Conservation (phyloP, 2,329 filamentous ascomycete species). For the Waltergamsia citrina region DNA sequence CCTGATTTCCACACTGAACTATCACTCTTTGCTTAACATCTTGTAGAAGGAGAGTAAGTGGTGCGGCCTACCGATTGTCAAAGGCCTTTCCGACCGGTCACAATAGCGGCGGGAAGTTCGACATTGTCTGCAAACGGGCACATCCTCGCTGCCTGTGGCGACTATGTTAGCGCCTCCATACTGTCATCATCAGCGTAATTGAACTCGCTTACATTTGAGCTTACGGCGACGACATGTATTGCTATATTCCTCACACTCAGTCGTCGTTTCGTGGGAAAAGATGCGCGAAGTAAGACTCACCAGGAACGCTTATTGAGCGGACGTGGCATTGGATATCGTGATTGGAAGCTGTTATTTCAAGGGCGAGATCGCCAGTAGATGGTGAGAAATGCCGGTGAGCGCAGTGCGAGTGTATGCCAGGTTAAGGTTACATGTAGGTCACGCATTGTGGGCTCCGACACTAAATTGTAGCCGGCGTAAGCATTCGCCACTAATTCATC, state of each 20-base stretch:
- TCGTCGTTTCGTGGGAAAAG: neutral
- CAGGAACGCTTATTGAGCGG: constrained; percentile 12
- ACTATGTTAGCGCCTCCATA: constrained; percentile 4
- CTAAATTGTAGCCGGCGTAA: too few species aligned
- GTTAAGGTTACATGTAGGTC: too few species aligned
- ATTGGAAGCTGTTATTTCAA: too few species aligned
- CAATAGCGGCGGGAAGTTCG: constrained; percentile 20
- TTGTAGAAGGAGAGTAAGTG: too few species aligned
- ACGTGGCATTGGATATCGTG: constrained; percentile 15
- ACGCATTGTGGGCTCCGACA: too few species aligned
- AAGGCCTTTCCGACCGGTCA: constrained; percentile 15
- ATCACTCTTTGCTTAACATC: neutral
- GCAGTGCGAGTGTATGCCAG: too few species aligned
- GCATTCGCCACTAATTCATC: too few species aligned
- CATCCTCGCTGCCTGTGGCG: constrained; percentile 17
- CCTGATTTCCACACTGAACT: neutral
- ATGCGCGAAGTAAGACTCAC: constrained; percentile 4
- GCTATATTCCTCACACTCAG: constrained; percentile 9
- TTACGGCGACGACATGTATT: constrained; percentile 27
- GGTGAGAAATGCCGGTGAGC: too few species aligned
- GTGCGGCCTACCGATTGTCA: neutral
- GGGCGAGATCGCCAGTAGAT: too few species aligned
- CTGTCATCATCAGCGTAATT: neutral
- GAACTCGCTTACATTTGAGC: constrained; percentile 17
- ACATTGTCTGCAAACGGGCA: constrained; percentile 22